A percentile compares a stretch with the other conserved stretches of the same genome.
Conservation (phyloP, 495 filamentous ascomycete genomes). For the Penicillium bovifimosum region DNA sequence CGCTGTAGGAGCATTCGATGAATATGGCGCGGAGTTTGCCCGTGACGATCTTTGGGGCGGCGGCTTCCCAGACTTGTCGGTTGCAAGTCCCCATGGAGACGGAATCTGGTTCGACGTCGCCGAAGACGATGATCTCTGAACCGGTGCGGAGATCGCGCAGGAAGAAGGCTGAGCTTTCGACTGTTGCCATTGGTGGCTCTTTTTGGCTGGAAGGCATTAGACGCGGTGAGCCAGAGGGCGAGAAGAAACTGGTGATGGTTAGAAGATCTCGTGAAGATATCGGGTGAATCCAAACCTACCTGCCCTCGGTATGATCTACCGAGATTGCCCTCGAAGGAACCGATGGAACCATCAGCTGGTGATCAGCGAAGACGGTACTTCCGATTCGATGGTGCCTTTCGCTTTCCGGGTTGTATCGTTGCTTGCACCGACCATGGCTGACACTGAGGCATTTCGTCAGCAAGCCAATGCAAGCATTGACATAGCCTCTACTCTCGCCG, state of each 20-base stretch:
- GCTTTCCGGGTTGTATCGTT: conserved; percentile 46
- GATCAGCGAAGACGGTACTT: conserved; percentile 37
- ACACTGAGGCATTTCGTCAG: conserved; percentile 71
- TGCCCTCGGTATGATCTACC: conserved; percentile 27
- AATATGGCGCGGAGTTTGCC: conserved; percentile 73
- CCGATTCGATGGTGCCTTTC: conserved; percentile 56
- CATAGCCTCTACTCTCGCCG: conserved; percentile 70
- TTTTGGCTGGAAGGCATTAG: conserved; percentile 16
- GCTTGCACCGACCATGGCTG: conserved; percentile 83
- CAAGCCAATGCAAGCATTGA: conserved; percentile 78
- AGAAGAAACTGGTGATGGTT: conserved; percentile 21
- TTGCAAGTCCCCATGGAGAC: conserved; percentile 79
- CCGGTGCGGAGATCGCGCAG: conserved; percentile 65
- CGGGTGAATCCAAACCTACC: conserved; percentile 13
- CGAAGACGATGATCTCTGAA: conserved; percentile 83
- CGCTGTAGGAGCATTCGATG: conserved; percentile 91
- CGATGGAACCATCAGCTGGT: conserved; percentile 26
- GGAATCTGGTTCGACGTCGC: conserved; percentile 89
- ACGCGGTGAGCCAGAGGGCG: conserved; percentile 28
- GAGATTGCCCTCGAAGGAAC: conserved; percentile 28
- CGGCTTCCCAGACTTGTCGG: conserved; percentile 70
- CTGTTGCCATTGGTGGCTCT: conserved; percentile 32
- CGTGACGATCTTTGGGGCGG: conserved; percentile 70
- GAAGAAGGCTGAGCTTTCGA: conserved; percentile 90
- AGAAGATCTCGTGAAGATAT: background rate